phyloP scores from a whole-genome alignment of 192 early-diverging fungal species.

The Chytriomyces hyalinus region DNA sequence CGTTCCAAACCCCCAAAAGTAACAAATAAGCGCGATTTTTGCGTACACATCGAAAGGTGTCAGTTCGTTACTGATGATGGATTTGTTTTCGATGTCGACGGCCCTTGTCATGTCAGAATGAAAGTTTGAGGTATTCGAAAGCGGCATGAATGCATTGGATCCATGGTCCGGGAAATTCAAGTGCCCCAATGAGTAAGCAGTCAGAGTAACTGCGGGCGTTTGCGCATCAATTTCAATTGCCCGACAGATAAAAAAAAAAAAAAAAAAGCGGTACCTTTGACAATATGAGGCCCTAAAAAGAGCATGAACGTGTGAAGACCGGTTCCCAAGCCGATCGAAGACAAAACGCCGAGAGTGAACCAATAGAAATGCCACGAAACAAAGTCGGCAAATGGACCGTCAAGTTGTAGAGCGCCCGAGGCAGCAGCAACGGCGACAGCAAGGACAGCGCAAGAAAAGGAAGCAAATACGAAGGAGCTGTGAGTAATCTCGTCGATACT shows the following conservation, averaged over 20 bases:
- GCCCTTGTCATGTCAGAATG: background rate
- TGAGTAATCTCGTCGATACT: too few relatives aligned
- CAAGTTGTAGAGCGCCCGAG: too few relatives aligned
- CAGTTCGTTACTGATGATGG: conserved; percentile 35
- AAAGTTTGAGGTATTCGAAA: background rate
- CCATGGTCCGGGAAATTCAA: conserved; percentile 77
- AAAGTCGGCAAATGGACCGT: background rate
- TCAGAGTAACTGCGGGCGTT: conserved; percentile 68
- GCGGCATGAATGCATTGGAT: conserved; percentile 54
- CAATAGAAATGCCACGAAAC: conserved; percentile 89
- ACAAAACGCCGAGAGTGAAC: conserved; percentile 82
- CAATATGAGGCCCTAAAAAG: conserved; percentile 92
- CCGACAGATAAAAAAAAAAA: background rate
- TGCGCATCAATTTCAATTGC: too few relatives aligned
- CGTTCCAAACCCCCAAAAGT: conserved; percentile 94
- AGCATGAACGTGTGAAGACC: conserved; percentile 95
- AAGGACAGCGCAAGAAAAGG: too few relatives aligned
- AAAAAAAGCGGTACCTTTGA: conserved; percentile 42
- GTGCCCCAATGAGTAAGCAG: conserved; percentile 80
- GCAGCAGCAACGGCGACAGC: too few relatives aligned
- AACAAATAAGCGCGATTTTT: conserved; percentile 77
- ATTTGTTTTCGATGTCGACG: background rate
- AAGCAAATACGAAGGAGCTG: too few relatives aligned
- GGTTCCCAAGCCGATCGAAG: conserved; percentile 91
- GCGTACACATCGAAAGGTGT: conserved; percentile 68